Base-by-base conservation (phyloP, 169 alveolate species). In the Plasmodium knowlesi region DNA sequence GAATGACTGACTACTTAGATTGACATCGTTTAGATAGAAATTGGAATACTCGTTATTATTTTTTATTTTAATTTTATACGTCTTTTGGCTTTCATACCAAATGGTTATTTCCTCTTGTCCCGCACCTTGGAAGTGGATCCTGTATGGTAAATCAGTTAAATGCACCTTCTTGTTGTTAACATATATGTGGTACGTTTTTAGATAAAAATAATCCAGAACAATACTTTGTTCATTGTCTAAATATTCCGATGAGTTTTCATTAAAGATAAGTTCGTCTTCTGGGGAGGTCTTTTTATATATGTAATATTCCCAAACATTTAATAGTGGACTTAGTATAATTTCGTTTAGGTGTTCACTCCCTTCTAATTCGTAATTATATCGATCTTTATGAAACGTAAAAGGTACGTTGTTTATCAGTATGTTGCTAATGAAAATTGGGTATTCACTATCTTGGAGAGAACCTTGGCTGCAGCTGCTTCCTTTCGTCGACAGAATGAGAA, bases 291-390 rank as follows among this genome's bases (percentile, higher is more conserved):
- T 83, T 83, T 34, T 67, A 83, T 83, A 83, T 83, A 83, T 61
- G 74, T 61, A 61, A 30, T 83, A 19, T 61, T 83, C 82, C 92
- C 92, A 83, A 34, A 83, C 67, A 30, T 83, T 83, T 83, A 83
- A 67, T 8, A 83, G 46, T 30, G 92, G 92, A 32, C 92, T 83
- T 9, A 83, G 50, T 5, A n/a, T 83, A 34, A 83, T 83, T 28
- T 83, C 92, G 1, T 37, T 34, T 5, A 34, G 22, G 9, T 39
- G 28, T 61, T 83, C 78, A 83, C 72, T 83, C 28, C 50, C 53
- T 37, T 61, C 25, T 83, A 83, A 61, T 61, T 83, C 70, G 61
- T 83, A 83, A 19, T 57, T 12, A 46, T 83, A 83, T 22, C 16
- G 39, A 30, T 83, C 81, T 83, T n/a, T 83, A 28, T 83, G 43